Percentiles rank a stretch among this genome's conserved stretches.
These are phyloP conservation scores for Skeletonema potamos DNA, from an alignment of 108 stramenopile species.

Conservation along the genomic window DNA sequence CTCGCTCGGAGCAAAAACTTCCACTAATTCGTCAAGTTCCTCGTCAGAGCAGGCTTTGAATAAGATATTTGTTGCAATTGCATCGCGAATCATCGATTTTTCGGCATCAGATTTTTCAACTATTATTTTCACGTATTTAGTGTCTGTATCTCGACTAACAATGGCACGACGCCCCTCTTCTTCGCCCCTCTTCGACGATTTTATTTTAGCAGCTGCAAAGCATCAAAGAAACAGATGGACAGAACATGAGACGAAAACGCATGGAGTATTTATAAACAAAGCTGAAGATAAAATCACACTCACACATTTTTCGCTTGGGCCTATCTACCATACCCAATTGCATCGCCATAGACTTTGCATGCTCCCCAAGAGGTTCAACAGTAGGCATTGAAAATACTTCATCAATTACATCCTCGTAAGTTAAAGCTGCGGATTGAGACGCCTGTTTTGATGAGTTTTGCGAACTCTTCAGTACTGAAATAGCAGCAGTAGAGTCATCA, in stretches of 20 bases:
- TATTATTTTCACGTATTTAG: conserved; percentile 42
- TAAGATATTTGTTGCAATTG: conserved; percentile 49
- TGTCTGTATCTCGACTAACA: conserved; percentile 17
- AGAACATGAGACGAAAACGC: not conserved
- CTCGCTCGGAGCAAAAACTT: conserved; percentile 46
- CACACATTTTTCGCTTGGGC: not conserved
- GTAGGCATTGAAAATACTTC: not conserved
- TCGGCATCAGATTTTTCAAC: conserved; percentile 45
- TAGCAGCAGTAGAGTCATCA: not conserved
- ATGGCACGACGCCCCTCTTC: conserved; percentile 33
- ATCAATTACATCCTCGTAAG: not conserved
- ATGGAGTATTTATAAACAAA: not conserved
- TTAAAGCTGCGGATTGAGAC: not conserved
- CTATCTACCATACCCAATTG: not conserved
- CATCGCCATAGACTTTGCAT: conserved; percentile 33
- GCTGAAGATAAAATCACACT: not conserved
- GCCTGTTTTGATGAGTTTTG: not conserved
- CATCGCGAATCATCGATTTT: conserved; percentile 38
- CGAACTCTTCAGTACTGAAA: not conserved
- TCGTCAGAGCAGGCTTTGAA: conserved; percentile 55
- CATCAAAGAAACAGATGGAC: not conserved
- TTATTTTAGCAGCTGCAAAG: not conserved
- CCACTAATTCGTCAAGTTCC: conserved; percentile 51
- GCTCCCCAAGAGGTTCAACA: conserved; percentile 19
- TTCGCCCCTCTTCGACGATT: not conserved